phyloP scores from a whole-genome alignment of 2,329 filamentous ascomycete species.

The Hymenoscyphus fructigenus region DNA sequence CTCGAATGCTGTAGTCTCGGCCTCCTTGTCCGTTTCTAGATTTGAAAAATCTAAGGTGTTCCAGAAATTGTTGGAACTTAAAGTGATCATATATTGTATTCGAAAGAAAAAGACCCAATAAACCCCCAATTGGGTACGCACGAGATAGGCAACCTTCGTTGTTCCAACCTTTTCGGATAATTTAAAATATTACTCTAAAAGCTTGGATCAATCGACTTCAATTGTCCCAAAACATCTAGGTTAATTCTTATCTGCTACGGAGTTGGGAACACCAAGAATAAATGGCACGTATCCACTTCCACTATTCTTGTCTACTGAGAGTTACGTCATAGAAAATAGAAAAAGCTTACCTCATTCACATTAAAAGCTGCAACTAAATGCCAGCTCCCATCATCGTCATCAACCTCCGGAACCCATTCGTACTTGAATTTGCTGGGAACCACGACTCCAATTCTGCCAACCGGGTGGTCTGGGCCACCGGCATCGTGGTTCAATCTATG shows the following conservation, averaged over 20 bases:
- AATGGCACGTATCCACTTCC: too few relatives aligned
- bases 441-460: neutral
- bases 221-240: too few relatives aligned
- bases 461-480: neutral
- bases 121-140: too few relatives aligned
- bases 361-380: neutral
- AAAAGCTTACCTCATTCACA: neutral
- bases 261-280: too few relatives aligned
- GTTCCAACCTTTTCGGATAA: neutral
- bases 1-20: neutral
- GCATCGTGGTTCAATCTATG: neutral
- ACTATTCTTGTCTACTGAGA: too few relatives aligned
- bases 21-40: neutral
- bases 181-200: too few relatives aligned
- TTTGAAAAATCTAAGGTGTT: neutral
- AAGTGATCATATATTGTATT: neutral
- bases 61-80: neutral
- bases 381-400: constrained; percentile 6
- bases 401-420: constrained; percentile 10
- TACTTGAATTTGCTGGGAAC: constrained; percentile 3
- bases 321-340: neutral
- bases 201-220: too few relatives aligned
- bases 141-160: too few relatives aligned
- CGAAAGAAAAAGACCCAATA: too few relatives aligned
- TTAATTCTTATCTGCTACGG: too few relatives aligned